phyloP scores from a whole-genome alignment of 441 rosid genomes.

The Adansonia grandidieri region DNA sequence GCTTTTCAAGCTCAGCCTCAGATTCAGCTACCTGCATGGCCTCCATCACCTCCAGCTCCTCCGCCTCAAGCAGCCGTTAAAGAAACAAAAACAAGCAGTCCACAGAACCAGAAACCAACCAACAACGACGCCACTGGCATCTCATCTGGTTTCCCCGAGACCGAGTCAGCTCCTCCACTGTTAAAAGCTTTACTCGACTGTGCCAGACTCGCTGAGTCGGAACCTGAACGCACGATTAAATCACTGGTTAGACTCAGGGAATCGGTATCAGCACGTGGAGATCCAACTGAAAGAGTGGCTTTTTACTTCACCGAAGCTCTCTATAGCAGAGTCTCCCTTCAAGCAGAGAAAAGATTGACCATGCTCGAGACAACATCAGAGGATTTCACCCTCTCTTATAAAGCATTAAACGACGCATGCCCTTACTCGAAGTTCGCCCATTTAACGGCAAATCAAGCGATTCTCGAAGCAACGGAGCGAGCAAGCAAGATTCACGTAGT shows the following conservation, averaged over 20 bases:
- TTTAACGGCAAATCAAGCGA: slow-evolving; percentile 91
- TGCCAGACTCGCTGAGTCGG: slow-evolving; percentile 60
- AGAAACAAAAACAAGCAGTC: slow-evolving; percentile 40
- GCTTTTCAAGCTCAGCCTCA: slow-evolving; percentile 32
- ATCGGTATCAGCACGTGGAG: slow-evolving; percentile 57
- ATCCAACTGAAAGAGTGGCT: slow-evolving; percentile 70
- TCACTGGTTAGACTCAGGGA: slow-evolving; percentile 51
- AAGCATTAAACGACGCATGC: slow-evolving; percentile 79
- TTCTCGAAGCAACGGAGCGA: slow-evolving; percentile 75
- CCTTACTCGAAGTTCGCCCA: slow-evolving; percentile 91
- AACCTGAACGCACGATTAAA: slow-evolving; percentile 54
- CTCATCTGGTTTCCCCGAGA: slow-evolving; percentile 41
- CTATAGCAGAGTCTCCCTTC: slow-evolving; percentile 37
- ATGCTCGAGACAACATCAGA: slow-evolving; percentile 40
- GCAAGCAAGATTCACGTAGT: slow-evolving; percentile 80
- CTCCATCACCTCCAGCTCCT: slow-evolving; percentile 40
- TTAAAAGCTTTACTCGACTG: slow-evolving; percentile 60
- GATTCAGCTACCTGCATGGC: slow-evolving; percentile 37
- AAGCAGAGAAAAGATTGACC: slow-evolving; percentile 34
- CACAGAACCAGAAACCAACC: slow-evolving; percentile 22
- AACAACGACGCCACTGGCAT: slow-evolving; percentile 34
- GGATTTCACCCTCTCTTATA: slow-evolving; percentile 70
- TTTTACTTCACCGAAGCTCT: slow-evolving; percentile 77
- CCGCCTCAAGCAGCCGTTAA: slow-evolving; percentile 36
- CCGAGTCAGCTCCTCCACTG: slow-evolving; percentile 51